phyloP scores from a whole-genome alignment of 768 basidiomycete species.

The Mycena belliarum region DNA sequence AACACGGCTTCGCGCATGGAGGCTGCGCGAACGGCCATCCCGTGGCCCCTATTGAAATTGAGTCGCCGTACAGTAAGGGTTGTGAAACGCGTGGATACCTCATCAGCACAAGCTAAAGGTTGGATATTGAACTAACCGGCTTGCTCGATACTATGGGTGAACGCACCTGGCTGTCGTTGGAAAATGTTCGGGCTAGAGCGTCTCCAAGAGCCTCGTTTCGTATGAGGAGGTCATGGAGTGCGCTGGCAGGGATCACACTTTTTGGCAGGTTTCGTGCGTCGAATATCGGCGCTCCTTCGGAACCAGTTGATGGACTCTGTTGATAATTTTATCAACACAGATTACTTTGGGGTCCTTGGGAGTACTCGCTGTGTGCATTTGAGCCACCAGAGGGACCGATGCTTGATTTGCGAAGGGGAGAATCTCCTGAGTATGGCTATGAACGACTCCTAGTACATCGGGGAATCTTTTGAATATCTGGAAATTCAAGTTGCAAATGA shows the following conservation, averaged over 20 bases:
- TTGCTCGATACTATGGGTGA: too few species aligned
- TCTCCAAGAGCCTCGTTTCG: conserved; percentile 21
- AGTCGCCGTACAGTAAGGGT: neutral
- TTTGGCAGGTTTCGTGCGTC: conserved; percentile 16
- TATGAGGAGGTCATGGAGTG: conserved; percentile 20
- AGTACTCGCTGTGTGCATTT: conserved; percentile 20
- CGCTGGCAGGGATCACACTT: conserved; percentile 11
- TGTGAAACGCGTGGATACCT: neutral
- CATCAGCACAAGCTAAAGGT: conserved; percentile 23
- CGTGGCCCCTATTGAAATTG: conserved; percentile 17
- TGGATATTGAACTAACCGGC: neutral
- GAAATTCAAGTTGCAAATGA: too few species aligned
- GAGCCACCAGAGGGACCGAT: conserved; percentile 13
- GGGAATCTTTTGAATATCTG: conserved; percentile 26
- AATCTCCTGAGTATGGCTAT: conserved; percentile 21
- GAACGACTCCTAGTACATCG: conserved; percentile 19
- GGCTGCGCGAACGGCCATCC: conserved; percentile 22
- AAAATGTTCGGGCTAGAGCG: conserved; percentile 21
- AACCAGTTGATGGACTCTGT: conserved; percentile 14
- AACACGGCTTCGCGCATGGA: conserved; percentile 24
- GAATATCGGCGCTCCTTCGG: conserved; percentile 22
- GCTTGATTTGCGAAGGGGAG: conserved; percentile 23
- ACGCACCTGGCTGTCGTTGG: conserved; percentile 8
- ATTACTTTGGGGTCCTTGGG: too few species aligned
- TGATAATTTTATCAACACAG: too few species aligned